A percentile compares a stretch with the other conserved stretches of the same genome.
These are phyloP conservation scores for Colletotrichum sansevieriae DNA, from an alignment of 2,329 filamentous ascomycete species.

Conservation along the genomic window DNA sequence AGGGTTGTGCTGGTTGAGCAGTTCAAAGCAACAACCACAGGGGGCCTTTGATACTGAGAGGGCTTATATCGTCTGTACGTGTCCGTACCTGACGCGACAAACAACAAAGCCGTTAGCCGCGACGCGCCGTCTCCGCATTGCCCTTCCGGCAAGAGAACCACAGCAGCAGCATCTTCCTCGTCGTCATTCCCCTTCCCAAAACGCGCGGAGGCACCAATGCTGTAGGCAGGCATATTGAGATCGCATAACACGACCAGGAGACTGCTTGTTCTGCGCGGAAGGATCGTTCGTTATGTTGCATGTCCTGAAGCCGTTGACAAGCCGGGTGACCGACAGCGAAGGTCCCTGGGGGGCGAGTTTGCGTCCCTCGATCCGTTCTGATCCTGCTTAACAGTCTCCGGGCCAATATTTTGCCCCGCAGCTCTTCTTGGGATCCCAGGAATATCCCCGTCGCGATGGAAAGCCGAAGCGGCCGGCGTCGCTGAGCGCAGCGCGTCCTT, in stretches of 20 bases:
- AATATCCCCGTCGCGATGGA: conserved; percentile 10
- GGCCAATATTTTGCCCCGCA: neutral
- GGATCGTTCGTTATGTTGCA: neutral
- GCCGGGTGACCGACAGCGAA: too few relatives aligned
- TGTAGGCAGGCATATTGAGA: neutral
- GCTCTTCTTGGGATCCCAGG: conserved; percentile 15
- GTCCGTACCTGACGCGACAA: conserved; percentile 30
- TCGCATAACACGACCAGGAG: neutral
- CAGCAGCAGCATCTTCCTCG: too few relatives aligned
- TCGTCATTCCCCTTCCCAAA: too few relatives aligned
- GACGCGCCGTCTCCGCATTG: conserved; percentile 26
- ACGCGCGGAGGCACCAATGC: neutral
- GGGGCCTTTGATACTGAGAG: neutral
- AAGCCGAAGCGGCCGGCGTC: neutral
- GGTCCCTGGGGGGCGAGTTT: too few relatives aligned
- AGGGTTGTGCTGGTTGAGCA: neutral
- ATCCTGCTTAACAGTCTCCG: neutral
- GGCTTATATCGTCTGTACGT: conserved; percentile 11
- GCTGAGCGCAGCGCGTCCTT: too few relatives aligned
- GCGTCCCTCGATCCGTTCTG: neutral
- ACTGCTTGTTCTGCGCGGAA: conserved; percentile 15
- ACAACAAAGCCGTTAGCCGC: conserved; percentile 32
- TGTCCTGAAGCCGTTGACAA: conserved; percentile 20
- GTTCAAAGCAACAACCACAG: conserved; percentile 14
- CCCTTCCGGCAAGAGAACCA: neutral